Evolutionary conservation across 345 rosid species (phyloP).

Genomic region (Aurinia saxatilis): DNA sequence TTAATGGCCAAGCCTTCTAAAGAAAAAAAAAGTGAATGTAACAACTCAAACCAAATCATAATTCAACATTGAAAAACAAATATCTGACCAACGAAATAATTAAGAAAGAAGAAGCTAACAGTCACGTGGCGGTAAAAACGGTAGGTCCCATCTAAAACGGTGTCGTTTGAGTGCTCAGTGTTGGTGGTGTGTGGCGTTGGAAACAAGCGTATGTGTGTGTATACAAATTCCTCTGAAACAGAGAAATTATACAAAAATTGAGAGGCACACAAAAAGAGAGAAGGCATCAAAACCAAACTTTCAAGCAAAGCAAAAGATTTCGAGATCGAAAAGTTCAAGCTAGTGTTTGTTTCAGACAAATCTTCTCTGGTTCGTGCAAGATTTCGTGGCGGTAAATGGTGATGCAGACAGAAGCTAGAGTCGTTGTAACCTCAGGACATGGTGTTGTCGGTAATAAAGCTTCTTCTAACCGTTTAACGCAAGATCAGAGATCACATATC

Average conservation of each 20-base stretch:
- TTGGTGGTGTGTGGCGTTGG: conserved; percentile 27
- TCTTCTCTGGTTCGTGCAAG: not conserved
- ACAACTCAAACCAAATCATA: not conserved
- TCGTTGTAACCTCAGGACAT: conserved; percentile 61
- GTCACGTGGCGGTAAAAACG: conserved; percentile 23
- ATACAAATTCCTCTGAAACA: not conserved
- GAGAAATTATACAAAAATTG: not conserved
- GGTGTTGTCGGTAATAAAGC: conserved; percentile 41
- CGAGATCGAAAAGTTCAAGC: too few relatives aligned
- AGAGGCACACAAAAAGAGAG: conserved; percentile 21
- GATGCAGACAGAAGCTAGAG: conserved; percentile 87
- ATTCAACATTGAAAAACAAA: too few relatives aligned
- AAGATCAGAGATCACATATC: conserved; percentile 50
- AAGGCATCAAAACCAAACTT: conserved; percentile 1
- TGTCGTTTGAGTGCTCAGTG: not conserved
- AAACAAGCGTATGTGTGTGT: conserved; percentile 15
- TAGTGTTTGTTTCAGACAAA: not conserved
- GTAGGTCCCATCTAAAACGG: not conserved
- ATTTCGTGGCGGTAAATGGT: conserved; percentile 15
- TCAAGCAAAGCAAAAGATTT: conserved; percentile 17
- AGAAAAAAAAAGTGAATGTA: not conserved
- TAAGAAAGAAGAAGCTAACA: not conserved
- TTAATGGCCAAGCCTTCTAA: not conserved
- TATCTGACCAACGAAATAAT: not conserved
- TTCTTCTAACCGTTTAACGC: conserved; percentile 40